Evolutionary conservation across 2,329 filamentous ascomycete species (phyloP).

Genomic region (Pseudonectria foliicola): DNA sequence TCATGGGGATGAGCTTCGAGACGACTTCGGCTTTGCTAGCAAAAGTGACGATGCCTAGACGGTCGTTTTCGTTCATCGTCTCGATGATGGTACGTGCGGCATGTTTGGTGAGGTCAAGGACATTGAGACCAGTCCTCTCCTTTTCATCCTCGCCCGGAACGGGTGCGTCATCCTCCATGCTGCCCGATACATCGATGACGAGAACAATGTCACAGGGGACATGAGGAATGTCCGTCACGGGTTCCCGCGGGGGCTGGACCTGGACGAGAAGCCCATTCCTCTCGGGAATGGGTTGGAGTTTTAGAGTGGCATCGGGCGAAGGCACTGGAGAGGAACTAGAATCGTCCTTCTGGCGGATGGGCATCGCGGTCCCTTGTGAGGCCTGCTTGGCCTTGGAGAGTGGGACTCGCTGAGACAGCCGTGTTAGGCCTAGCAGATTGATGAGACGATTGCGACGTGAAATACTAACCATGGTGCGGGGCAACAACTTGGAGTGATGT

Average conservation of each 20-base stretch:
- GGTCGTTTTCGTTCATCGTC: constrained; percentile 46
- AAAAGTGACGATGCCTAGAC: constrained; percentile 53
- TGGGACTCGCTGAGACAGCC: too few relatives aligned
- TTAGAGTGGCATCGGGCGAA: constrained; percentile 13
- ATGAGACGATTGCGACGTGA: too few relatives aligned
- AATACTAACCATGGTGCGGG: too few relatives aligned
- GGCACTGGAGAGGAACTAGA: constrained; percentile 1
- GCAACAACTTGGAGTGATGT: too few relatives aligned
- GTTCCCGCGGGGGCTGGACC: constrained; percentile 36
- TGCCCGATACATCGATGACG: constrained; percentile 54
- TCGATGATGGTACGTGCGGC: constrained; percentile 51
- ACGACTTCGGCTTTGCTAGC: constrained; percentile 33
- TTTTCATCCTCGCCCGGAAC: constrained; percentile 37
- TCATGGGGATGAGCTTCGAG: constrained; percentile 43
- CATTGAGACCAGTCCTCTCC: constrained; percentile 44
- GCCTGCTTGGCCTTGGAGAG: too few relatives aligned
- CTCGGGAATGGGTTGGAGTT: constrained; percentile 33
- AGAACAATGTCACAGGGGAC: constrained; percentile 54
- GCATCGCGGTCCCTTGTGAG: not conserved
- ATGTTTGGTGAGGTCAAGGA: constrained; percentile 55
- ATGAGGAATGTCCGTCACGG: constrained; percentile 26
- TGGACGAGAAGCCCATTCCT: constrained; percentile 38
- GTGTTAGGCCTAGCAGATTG: too few relatives aligned
- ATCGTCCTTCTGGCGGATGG: constrained; percentile 4
- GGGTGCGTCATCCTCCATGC: constrained; percentile 44